Evolutionary conservation across 345 rosid species (phyloP), one percentile per base, ranked within the genome.

Genomic region (Orychophragmus violaceus): DNA sequence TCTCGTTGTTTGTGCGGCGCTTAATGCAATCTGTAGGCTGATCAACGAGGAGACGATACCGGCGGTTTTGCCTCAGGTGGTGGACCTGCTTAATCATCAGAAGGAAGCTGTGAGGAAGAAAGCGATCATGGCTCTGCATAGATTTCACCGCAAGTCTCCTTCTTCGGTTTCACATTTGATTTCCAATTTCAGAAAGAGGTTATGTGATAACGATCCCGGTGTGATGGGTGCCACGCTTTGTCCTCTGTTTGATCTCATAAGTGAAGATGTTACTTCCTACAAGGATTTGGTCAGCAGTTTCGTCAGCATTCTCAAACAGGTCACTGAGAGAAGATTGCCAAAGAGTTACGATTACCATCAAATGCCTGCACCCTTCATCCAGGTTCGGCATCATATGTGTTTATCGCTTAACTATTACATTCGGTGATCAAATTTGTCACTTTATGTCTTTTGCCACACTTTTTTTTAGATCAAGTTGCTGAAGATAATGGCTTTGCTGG

Each of bases 211-310:
- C 44, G 99, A 94, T 78, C 96, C 97, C 1, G 99, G 99, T 17
- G 99, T 94, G 35, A 94, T 94, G 99, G 99, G 99, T 28, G 99
- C 99, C 10, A 88, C 99, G 2, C 93, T 90, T 21, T 94, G 91
- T 54, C 99, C 99, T 1, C 85, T 94, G 28, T 88, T 94, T 75
- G 97, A 94, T 79, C 88, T 88, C 11, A 81, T 90, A 16, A 78
- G 85, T 11, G 70, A 53, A 22, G 99, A 94, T 78, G 91, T 78
- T 42, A 84, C 52, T 59, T 82, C 93, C 17, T 87, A 83, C 18
- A 90, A 90, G 82, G 99, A 94, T 76, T 76, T 94, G 75, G 99
- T 90, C 2, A 64, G 79, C 50, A 94, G 97, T 75, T 94, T 90
- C 74, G 96, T 94, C 12, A 88, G 87, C 82, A 90, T 94, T 78